phyloP scores from a whole-genome alignment of 2,329 filamentous ascomycete species.

The Trichoderma simmonsii region DNA sequence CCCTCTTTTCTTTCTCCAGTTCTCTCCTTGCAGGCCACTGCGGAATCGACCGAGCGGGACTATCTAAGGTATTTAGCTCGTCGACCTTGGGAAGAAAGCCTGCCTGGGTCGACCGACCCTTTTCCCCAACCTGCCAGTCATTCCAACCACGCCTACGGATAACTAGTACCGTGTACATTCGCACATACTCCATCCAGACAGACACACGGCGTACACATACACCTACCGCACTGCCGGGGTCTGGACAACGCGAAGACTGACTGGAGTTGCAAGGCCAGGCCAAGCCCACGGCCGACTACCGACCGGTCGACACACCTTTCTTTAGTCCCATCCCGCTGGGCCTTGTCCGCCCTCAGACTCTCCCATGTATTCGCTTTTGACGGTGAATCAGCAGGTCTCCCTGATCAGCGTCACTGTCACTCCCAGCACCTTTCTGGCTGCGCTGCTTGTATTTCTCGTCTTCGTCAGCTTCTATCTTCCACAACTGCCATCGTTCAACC shows the following conservation, averaged over 20 bases:
- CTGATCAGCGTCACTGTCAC: conserved; percentile 58
- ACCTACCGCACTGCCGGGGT: conserved; percentile 14
- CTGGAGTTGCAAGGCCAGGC: not conserved
- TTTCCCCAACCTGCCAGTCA: not conserved
- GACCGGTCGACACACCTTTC: conserved; percentile 12
- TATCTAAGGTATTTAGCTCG: not conserved
- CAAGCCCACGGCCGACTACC: conserved; percentile 11
- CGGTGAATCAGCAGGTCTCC: conserved; percentile 60
- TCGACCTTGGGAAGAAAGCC: conserved; percentile 2
- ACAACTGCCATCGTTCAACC: conserved; percentile 31
- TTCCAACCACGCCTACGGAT: not conserved
- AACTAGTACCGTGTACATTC: not conserved
- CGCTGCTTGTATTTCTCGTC: conserved; percentile 47
- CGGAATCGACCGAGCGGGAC: conserved; percentile 14
- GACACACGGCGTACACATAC: not conserved
- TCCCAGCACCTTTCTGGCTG: conserved; percentile 55
- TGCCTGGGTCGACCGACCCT: not conserved
- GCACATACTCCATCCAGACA: not conserved
- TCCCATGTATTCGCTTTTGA: conserved; percentile 57
- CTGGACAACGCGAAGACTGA: not conserved
- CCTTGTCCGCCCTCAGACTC: conserved; percentile 23
- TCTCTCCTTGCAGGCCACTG: conserved; percentile 5
- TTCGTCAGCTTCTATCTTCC: conserved; percentile 50
- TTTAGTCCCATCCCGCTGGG: conserved; percentile 19
- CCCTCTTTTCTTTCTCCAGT: not conserved